Conservation (phyloP, 1,284 basidiomycete genomes). For the Naganishia cerealis region DNA sequence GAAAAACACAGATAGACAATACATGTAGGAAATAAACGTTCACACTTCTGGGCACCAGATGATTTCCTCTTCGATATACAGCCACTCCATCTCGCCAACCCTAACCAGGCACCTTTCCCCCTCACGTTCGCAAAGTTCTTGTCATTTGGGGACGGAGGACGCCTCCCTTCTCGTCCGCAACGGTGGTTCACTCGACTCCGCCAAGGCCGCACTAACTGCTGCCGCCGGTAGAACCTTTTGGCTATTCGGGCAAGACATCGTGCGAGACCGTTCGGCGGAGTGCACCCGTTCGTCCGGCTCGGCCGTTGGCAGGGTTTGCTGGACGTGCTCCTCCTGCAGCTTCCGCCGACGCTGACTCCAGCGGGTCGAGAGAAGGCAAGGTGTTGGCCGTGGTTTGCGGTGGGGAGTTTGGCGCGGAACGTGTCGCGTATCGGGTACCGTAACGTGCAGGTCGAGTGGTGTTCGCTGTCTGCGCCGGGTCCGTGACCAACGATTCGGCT, state of each 20-base stretch:
- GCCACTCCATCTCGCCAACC: too few species aligned
- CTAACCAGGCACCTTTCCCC: too few species aligned
- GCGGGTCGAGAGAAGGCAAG: neutral
- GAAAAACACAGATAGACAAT: too few species aligned
- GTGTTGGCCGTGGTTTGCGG: neutral
- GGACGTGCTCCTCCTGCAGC: neutral
- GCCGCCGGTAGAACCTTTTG: neutral
- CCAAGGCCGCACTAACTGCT: too few species aligned
- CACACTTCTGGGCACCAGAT: too few species aligned
- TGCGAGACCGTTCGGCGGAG: conserved; percentile 15
- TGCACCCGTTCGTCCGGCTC: neutral
- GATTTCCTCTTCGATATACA: too few species aligned
- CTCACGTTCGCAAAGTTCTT: too few species aligned
- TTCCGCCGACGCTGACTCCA: neutral
- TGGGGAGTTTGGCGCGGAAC: conserved; percentile 25
- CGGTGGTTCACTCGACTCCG: too few species aligned
- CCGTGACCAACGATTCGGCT: neutral
- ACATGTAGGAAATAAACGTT: too few species aligned
- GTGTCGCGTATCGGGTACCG: conserved; percentile 19
- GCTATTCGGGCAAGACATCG: conserved; percentile 8
- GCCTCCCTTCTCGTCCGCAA: too few species aligned
- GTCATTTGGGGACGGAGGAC: too few species aligned
- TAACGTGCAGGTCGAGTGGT: neutral
- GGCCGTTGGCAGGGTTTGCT: neutral
- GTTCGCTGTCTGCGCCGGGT: neutral